Percentiles rank a stretch among this genome's conserved stretches.
phyloP scores from a whole-genome alignment of 495 filamentous ascomycete genomes.

The Podospora fimiseda region DNA sequence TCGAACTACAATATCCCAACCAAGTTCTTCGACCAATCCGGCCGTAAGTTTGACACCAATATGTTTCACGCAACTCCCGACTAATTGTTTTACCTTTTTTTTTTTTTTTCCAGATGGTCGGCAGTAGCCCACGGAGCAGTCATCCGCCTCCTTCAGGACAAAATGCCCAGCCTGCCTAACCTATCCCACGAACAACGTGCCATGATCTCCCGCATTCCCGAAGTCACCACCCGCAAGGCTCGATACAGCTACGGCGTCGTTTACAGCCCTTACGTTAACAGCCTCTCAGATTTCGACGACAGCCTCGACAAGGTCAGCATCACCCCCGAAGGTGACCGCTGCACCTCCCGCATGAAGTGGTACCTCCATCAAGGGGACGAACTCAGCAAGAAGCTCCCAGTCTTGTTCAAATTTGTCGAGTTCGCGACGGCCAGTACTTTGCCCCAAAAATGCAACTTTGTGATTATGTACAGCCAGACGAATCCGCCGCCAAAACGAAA shows the following conservation, averaged over 20 bases:
- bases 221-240: conserved; percentile 12
- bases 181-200: background rate
- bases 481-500: background rate
- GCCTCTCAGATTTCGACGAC: background rate
- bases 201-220: conserved; percentile 5
- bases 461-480: background rate
- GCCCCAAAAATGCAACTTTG: background rate
- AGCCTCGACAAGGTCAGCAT: background rate
- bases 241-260: conserved; percentile 14
- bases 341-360: conserved; percentile 3
- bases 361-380: conserved; percentile 7
- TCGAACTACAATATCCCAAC: conserved; percentile 7
- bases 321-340: background rate
- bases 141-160: conserved; percentile 13
- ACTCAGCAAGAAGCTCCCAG: conserved; percentile 2
- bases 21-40: background rate
- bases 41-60: background rate
- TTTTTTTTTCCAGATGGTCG: conserved; percentile 11
- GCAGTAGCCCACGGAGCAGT: conserved; percentile 22
- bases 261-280: background rate
- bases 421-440: background rate
- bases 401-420: background rate
- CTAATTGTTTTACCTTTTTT: background rate
- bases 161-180: conserved; percentile 1
- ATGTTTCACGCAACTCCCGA: too few species aligned